A percentile compares a stretch with the other conserved stretches of the same genome.
phyloP scores from a whole-genome alignment of 2,329 filamentous ascomycete species.

The Ophiostoma ips region DNA sequence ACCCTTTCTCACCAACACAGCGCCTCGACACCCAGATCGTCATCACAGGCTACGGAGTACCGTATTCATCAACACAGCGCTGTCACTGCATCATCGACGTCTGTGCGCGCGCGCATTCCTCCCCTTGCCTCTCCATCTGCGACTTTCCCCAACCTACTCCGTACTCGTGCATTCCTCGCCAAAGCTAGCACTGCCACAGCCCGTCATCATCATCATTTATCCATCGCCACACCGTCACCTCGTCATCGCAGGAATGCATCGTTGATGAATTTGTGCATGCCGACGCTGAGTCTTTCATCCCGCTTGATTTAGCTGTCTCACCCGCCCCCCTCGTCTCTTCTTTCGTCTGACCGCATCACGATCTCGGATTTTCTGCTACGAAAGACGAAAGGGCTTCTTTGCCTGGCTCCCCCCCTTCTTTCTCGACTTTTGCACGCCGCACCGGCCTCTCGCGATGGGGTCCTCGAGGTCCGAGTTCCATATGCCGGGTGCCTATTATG shows the following conservation, averaged over 20 bases:
- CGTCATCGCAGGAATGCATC: neutral
- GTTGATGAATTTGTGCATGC: neutral
- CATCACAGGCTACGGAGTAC: neutral
- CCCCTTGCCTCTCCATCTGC: neutral
- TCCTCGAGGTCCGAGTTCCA: constrained; percentile 19
- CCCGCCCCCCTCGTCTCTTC: too few species aligned
- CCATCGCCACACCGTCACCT: neutral
- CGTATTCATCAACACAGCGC: neutral
- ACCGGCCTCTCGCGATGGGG: constrained; percentile 1
- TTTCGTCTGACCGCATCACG: too few species aligned
- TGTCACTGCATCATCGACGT: neutral
- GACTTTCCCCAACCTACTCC: neutral
- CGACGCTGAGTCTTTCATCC: too few species aligned
- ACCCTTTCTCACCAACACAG: neutral
- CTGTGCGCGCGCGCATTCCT: too few species aligned
- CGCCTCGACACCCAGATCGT: neutral
- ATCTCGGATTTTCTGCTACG: too few species aligned
- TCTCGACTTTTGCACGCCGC: neutral
- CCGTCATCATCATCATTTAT: neutral
- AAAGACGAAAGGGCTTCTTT: too few species aligned
- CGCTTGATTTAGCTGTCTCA: too few species aligned
- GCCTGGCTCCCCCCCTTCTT: neutral
- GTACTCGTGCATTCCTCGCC: neutral
- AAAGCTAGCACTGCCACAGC: neutral
- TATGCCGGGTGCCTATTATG: constrained; percentile 20